Conservation (phyloP, 208 protist species). For the Trypanosomatidae sp. region DNA sequence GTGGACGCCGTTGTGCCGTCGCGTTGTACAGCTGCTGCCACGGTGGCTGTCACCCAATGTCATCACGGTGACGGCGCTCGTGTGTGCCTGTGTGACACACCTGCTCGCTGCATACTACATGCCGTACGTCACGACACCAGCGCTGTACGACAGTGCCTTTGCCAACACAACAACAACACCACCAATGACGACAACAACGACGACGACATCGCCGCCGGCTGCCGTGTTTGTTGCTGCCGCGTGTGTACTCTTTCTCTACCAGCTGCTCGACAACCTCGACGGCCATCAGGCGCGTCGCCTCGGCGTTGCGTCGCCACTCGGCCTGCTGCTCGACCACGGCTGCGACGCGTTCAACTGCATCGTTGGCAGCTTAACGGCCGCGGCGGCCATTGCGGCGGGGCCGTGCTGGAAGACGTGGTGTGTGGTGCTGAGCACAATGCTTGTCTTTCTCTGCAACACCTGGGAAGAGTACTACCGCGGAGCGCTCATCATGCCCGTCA, state of each 20-base stretch:
- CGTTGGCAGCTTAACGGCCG: constrained; percentile 33
- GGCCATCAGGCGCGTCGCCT: constrained; percentile 89
- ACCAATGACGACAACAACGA: not conserved
- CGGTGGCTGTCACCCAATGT: constrained; percentile 73
- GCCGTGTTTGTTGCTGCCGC: constrained; percentile 34
- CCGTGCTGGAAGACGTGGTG: constrained; percentile 60
- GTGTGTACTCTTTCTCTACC: constrained; percentile 48
- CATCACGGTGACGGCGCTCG: constrained; percentile 74
- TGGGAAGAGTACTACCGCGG: constrained; percentile 87
- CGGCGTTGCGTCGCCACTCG: constrained; percentile 82
- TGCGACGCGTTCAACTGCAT: constrained; percentile 82
- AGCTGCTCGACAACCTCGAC: constrained; percentile 90
- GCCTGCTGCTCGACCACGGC: constrained; percentile 92
- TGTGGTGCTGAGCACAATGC: constrained; percentile 29
- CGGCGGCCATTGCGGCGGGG: constrained; percentile 21
- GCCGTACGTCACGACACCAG: constrained; percentile 12
- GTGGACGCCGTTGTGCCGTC: constrained; percentile 36
- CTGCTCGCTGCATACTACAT: constrained; percentile 47
- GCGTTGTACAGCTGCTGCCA: constrained; percentile 31
- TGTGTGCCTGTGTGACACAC: constrained; percentile 47
- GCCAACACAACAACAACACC: not conserved
- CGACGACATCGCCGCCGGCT: not conserved
- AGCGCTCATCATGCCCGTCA: constrained; percentile 65
- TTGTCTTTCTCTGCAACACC: constrained; percentile 69
- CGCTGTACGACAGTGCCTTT: no score